Evolutionary conservation across 2,329 filamentous ascomycete genomes (phyloP), one percentile per base, ranked within the genome.

Genomic region (Ophiostoma sp.): DNA sequence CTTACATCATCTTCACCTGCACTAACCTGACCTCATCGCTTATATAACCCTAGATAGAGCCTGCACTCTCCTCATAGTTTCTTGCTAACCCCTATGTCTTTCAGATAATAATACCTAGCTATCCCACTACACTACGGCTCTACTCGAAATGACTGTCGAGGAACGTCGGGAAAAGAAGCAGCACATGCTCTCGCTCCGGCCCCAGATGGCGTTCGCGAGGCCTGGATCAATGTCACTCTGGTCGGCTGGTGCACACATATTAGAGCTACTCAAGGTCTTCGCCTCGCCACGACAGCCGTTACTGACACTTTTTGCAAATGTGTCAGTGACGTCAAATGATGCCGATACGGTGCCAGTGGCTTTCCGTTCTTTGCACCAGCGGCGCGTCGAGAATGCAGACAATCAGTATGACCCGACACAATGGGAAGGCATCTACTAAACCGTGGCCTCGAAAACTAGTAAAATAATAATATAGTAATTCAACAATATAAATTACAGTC

Each of bases 141-240:
- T 27, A 27, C 27, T 27, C 27, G 27, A 16, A n/a, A 49, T 49
- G 45, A n/a, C 45, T 49, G 6, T 49, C 12, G 45, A 49, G n/a
- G 12, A 49, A 49, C 45, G 16, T 49, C n/a, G 45, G n/a, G 16
- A 49, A 27, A 14, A 5, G 45, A 49, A n/a, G 45, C 45, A 49
- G 45, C 45, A 5, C 45, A 7, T 49, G 45, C 45, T 5, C 45
- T 49, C 5, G 45, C 14, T 14, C 12, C 45, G 6, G 12, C 45
- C 3, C 64, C 64, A 27, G 64, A 52, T 12, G 65, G 65, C n/a
- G 42, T 66, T 36, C 14, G 45, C 27, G 65, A 66, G 27, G 36
- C 65, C 47, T 66, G n/a, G 47, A 18, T 66, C 40, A 49, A 58
- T 18, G 52, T 66, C 27, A 16, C 18, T 12, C 40, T 58, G 47